These are phyloP conservation scores for Allium cepa DNA, from an alignment of 106 monocot genomes.

Conservation along the genomic window DNA sequence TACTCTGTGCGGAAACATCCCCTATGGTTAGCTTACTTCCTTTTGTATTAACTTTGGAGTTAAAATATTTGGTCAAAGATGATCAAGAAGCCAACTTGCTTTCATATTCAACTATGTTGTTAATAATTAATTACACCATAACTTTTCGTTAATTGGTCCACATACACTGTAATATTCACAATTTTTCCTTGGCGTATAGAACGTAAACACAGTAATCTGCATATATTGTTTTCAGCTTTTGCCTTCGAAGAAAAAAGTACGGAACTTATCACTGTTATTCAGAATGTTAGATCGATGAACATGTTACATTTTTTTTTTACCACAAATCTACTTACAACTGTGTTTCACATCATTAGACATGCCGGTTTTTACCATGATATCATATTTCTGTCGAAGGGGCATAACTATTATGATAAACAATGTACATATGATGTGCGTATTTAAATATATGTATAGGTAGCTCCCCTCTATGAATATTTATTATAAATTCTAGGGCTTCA, in stretches of 20 bases:
- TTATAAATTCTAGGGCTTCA: too few species aligned
- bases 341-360: not conserved
- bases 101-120: not conserved
- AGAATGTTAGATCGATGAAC: too few species aligned
- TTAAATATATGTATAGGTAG: too few species aligned
- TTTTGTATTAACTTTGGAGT: too few species aligned
- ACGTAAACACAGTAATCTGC: too few species aligned
- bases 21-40: too few species aligned
- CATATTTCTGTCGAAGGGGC: not conserved
- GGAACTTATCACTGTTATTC: not conserved
- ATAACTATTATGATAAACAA: not conserved
- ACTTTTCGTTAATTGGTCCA: not conserved
- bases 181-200: too few species aligned
- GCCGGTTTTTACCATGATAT: not conserved
- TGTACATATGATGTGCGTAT: not conserved
- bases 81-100: conserved; percentile 1
- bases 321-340: not conserved
- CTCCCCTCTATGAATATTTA: too few species aligned
- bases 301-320: not conserved
- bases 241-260: not conserved
- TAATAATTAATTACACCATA: not conserved
- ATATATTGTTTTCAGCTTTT: too few species aligned
- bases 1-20: too few species aligned
- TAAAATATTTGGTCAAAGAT: too few species aligned
- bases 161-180: not conserved